Conservation (phyloP, 208 protist species). For the Leishmania braziliensis region DNA sequence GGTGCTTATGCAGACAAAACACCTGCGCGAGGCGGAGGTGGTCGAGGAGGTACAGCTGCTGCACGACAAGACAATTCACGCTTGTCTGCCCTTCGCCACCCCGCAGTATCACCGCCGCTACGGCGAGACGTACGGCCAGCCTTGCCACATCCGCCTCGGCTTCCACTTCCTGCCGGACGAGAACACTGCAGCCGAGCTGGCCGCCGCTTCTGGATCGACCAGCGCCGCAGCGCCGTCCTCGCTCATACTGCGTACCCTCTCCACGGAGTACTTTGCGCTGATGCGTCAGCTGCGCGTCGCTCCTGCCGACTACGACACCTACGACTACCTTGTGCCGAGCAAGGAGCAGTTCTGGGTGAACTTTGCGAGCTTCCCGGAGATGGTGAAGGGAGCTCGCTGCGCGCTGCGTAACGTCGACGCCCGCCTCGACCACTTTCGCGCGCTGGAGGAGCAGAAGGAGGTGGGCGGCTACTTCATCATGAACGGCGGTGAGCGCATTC, state of each 20-base stretch:
- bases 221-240: conserved; percentile 6
- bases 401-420: conserved; percentile 69
- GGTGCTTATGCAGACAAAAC: conserved; percentile 67
- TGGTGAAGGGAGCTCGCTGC: conserved; percentile 83
- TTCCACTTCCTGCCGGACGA: conserved; percentile 61
- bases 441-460: conserved; percentile 95
- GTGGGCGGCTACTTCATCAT: conserved; percentile 99
- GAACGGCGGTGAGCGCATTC: conserved; percentile 97
- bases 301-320: conserved; percentile 45
- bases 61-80: conserved; percentile 70
- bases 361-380: conserved; percentile 85
- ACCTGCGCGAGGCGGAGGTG: conserved; percentile 61
- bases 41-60: conserved; percentile 67
- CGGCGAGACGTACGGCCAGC: conserved; percentile 83
- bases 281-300: conserved; percentile 70
- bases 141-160: conserved; percentile 80
- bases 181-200: conserved; percentile 27
- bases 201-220: conserved; percentile 2
- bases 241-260: conserved; percentile 56
- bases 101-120: conserved; percentile 88
- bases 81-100: conserved; percentile 74
- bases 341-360: conserved; percentile 74
- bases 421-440: conserved; percentile 72
- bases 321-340: conserved; percentile 78
- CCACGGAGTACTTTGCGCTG: conserved; percentile 64